Percentiles rank a stretch among this genome's conserved stretches.
Conservation (phyloP, 495 filamentous ascomycete species). For the Evernia prunastri region DNA sequence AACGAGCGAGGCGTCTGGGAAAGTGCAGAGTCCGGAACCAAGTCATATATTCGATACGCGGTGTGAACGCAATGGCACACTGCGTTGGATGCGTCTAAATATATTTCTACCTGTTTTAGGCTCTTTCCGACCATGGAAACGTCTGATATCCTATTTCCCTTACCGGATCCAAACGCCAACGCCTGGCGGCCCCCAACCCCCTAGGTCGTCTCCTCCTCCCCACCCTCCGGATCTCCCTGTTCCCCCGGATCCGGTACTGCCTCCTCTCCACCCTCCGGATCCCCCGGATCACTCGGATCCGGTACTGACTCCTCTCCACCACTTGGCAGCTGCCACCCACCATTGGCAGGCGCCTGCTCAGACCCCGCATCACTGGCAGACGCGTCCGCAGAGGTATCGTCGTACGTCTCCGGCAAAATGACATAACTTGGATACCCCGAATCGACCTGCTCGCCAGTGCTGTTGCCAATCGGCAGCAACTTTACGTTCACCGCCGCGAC, state of each 20-base stretch:
- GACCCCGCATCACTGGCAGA: background rate
- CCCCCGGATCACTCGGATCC: no score
- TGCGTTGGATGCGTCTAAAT: background rate
- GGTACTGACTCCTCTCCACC: background rate
- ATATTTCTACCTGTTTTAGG: background rate
- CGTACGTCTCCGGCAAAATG: background rate
- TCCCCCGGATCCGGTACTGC: no score
- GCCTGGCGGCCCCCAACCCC: no score
- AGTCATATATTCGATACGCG: background rate
- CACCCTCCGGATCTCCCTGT: no score
- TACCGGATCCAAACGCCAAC: no score
- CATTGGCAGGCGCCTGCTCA: no score
- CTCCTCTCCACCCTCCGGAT: background rate
- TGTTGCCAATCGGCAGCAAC: background rate
- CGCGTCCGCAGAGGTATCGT: background rate
- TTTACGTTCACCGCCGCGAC: background rate
- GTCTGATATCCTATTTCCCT: background rate
- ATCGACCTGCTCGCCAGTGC: background rate
- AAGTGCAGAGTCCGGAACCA: background rate
- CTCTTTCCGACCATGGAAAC: background rate
- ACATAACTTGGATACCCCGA: slow-evolving; percentile 1
- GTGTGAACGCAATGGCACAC: background rate
- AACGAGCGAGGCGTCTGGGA: background rate
- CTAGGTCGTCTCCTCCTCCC: background rate
- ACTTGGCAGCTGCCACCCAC: no score